Conservation (phyloP, 202 grass and related monocot genomes). For the Brachypodium distachyon region DNA sequence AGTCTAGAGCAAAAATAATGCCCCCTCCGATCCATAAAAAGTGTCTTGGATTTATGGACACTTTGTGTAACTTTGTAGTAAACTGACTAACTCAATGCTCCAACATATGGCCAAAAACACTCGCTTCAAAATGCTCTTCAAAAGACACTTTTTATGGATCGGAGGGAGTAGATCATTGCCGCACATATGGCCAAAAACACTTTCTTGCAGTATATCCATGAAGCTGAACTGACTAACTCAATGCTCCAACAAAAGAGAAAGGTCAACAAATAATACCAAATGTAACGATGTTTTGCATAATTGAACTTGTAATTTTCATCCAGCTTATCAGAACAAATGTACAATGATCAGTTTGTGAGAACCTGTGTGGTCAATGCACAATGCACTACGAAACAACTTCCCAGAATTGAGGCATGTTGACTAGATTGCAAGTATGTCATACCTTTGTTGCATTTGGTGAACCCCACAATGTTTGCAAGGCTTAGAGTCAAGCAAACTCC, state of each 20-base stretch:
- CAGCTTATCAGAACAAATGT: background rate
- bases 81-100: too few species aligned
- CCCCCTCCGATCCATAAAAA: too few species aligned
- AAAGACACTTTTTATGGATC: too few species aligned
- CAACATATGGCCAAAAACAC: too few species aligned
- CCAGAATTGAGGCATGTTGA: background rate
- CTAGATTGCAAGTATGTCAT: background rate
- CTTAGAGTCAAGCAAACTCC: slow-evolving; percentile 96
- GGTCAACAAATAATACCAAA: background rate
- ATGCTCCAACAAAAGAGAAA: background rate
- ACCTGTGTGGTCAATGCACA: slow-evolving; percentile 5
- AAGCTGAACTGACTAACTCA: background rate
- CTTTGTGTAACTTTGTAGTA: too few species aligned
- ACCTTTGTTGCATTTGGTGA: slow-evolving; percentile 99
- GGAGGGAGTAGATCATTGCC: background rate
- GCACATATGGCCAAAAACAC: background rate
- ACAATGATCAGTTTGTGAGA: background rate
- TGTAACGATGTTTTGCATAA: background rate
- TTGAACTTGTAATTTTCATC: background rate
- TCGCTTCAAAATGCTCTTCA: too few species aligned
- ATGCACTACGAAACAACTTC: background rate
- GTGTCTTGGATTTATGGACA: too few species aligned
- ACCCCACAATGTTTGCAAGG: slow-evolving; percentile 98
- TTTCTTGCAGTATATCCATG: background rate
- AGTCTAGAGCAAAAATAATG: background rate